Evolutionary conservation across 148 eudicot species (phyloP), one percentile per base, ranked within the genome.

Genomic region (Amaranthus hypochondriacus): DNA sequence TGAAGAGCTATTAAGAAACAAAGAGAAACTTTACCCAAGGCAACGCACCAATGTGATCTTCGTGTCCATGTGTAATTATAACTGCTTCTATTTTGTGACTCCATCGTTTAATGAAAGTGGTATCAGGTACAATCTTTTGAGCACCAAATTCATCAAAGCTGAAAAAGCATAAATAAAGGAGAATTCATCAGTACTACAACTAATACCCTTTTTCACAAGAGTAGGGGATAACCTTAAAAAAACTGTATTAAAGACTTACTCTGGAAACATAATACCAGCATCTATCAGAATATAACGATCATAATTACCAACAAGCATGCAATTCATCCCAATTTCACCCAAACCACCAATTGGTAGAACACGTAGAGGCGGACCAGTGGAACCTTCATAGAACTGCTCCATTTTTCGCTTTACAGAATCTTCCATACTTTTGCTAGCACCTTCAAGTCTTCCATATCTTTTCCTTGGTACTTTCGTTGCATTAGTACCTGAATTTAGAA

Each of bases 11-110:
- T 72, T 11, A 59, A 39, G 80, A 62, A 74, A 61, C 62, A 84
- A 84, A 67, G 81, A 84, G 90, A 83, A 86, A 81, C 85, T 82
- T 91, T 91, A 94, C 98, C 98, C 98, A 94, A 70, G 98, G 98
- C 87, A 94, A 90, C 82, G 98, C 98, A 86, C 98, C 98, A 86
- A 94, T 92, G 95, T 94, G 98, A 80, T 94, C 98, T 86, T 94
- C 98, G 76, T 94, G 98, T 42, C 98, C 98, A 82, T 94, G 98
- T 10, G 98, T 94, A 74, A 94, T 92, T 48, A 94, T 78, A 76
- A 94, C 97, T 75, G 98, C 98, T 90, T 94, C 98, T 76, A 94
- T 94, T 80, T 94, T 94, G 88, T 94, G 98, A 78, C 92, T 89
- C 98, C 98, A 94, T 81, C 85, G 86, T 75, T 81, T 89, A 54